phyloP scores from a whole-genome alignment of 2,329 filamentous ascomycete species.

The Hypomyces rosellus region DNA sequence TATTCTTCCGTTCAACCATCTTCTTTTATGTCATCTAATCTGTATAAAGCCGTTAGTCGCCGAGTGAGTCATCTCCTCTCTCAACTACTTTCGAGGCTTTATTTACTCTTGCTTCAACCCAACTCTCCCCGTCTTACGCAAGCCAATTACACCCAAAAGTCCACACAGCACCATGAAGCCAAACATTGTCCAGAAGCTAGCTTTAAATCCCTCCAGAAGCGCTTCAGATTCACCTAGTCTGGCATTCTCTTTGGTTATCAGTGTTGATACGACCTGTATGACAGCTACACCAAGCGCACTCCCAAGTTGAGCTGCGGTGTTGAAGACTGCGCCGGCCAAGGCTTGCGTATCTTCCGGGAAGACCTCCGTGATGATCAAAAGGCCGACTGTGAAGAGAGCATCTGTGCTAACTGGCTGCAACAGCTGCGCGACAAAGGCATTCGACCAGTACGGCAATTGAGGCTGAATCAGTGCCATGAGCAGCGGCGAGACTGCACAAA shows the following conservation, averaged over 20 bases:
- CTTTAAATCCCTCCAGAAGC: slow-evolving; percentile 43
- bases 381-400: slow-evolving; percentile 50
- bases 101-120: not conserved
- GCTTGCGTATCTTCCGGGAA: slow-evolving; percentile 53
- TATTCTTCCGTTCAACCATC: too few species aligned
- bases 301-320: slow-evolving; percentile 51
- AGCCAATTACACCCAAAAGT: slow-evolving; percentile 16
- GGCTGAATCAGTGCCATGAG: slow-evolving; percentile 49
- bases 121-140: not conserved
- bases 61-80: not conserved
- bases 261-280: slow-evolving; percentile 38
- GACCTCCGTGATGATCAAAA: slow-evolving; percentile 46
- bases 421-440: slow-evolving; percentile 37
- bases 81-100: too few species aligned
- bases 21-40: not conserved
- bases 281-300: slow-evolving; percentile 42
- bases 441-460: slow-evolving; percentile 45
- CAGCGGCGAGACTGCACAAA: slow-evolving; percentile 41
- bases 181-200: slow-evolving; percentile 46
- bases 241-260: slow-evolving; percentile 29
- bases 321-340: slow-evolving; percentile 56
- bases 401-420: slow-evolving; percentile 37
- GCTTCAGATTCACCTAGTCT: slow-evolving; percentile 22
- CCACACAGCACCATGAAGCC: slow-evolving; percentile 28
- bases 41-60: not conserved